A percentile compares a stretch with the other conserved stretches of the same genome.
Evolutionary conservation across 225 moss, liverwort and hornwort genomes (phyloP).

Genomic region (Bryum argenteum): DNA sequence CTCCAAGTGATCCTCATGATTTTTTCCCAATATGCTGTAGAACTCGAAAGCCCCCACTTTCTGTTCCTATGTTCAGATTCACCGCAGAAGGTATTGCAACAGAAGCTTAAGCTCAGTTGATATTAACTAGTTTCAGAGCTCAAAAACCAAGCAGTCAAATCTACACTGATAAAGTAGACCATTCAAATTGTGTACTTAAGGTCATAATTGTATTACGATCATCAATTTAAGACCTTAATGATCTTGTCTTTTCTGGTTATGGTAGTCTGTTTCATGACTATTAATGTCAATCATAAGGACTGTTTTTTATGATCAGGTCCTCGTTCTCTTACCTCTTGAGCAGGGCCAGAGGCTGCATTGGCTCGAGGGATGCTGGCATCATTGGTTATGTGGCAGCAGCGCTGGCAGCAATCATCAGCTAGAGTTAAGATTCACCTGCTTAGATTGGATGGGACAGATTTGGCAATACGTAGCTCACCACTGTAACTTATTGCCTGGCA

Average conservation of each 20-base stretch:
- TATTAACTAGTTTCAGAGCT: too few relatives aligned
- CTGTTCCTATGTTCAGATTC: too few relatives aligned
- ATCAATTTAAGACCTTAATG: too few relatives aligned
- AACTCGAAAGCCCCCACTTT: too few relatives aligned
- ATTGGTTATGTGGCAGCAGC: conserved; percentile 15
- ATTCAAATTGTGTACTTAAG: too few relatives aligned
- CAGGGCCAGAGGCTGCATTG: background rate
- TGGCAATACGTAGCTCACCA: background rate
- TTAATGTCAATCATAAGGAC: background rate
- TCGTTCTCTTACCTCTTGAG: background rate
- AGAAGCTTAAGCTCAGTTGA: too few relatives aligned
- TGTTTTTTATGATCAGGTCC: background rate
- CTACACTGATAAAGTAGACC: too few relatives aligned
- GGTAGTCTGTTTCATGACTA: background rate
- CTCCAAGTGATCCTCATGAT: conserved; percentile 1
- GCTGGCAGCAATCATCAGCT: conserved; percentile 26
- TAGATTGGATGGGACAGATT: background rate
- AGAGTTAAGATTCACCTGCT: conserved; percentile 21
- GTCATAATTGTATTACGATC: too few relatives aligned
- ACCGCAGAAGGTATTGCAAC: too few relatives aligned
- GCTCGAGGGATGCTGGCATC: conserved; percentile 11
- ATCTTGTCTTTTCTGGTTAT: background rate
- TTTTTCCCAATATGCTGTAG: background rate
- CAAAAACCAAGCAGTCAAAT: too few relatives aligned
- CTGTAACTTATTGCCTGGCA: background rate